Percentiles rank a stretch among this genome's conserved stretches.
phyloP scores from a whole-genome alignment of 805 yeast species.

The Teunomyces cretensis region DNA sequence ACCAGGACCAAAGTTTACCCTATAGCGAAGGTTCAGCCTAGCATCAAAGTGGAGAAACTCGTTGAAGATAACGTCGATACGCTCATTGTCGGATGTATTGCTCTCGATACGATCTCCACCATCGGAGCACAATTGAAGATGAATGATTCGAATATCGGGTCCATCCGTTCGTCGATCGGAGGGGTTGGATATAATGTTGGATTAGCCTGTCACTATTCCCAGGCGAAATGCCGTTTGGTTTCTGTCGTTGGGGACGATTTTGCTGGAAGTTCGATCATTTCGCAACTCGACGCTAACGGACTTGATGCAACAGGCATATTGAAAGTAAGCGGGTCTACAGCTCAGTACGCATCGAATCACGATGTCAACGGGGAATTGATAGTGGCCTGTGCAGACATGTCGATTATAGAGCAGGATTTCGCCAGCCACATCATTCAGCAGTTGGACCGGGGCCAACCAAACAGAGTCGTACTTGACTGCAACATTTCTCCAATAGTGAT shows the following conservation, averaged over 20 bases:
- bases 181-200: slow-evolving; percentile 86
- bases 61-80: slow-evolving; percentile 22
- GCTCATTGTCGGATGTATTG: slow-evolving; percentile 70
- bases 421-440: slow-evolving; percentile 40
- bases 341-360: slow-evolving; percentile 75
- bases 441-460: slow-evolving; percentile 45
- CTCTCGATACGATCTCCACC: slow-evolving; percentile 67
- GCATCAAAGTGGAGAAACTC: not conserved
- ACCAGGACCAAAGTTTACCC: no score
- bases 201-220: slow-evolving; percentile 50
- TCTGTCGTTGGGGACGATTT: slow-evolving; percentile 63
- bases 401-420: slow-evolving; percentile 52
- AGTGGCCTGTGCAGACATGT: slow-evolving; percentile 85
- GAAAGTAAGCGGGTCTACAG: slow-evolving; percentile 39
- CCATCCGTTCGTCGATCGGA: slow-evolving; percentile 57
- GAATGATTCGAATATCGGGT: slow-evolving; percentile 76
- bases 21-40: no score
- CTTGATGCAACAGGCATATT: slow-evolving; percentile 43
- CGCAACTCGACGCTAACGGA: slow-evolving; percentile 21
- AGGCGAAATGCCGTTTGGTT: slow-evolving; percentile 42
- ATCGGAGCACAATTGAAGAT: slow-evolving; percentile 27
- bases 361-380: slow-evolving; percentile 59
- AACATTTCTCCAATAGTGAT: slow-evolving; percentile 53
- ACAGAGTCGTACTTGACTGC: slow-evolving; percentile 61
- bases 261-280: slow-evolving; percentile 45